These are phyloP conservation scores for Epithemia pelagica DNA, from an alignment of 108 stramenopile species.

Conservation along the genomic window DNA sequence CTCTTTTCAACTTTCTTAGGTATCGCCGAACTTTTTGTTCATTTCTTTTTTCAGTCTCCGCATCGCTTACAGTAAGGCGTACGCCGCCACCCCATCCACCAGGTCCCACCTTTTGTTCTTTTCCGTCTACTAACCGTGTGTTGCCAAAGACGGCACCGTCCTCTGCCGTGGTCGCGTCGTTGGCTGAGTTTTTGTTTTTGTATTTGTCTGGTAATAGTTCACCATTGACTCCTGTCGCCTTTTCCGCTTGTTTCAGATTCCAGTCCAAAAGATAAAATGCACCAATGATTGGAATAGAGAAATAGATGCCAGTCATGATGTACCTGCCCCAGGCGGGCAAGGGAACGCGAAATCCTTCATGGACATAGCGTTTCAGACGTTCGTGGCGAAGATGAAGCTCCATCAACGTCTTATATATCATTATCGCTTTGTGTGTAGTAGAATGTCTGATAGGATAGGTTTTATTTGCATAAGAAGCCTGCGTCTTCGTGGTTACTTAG, in stretches of 20 bases:
- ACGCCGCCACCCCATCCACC: constrained; percentile 71
- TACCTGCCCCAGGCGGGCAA: constrained; percentile 32
- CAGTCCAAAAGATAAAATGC: constrained; percentile 64
- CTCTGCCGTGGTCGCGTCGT: neutral
- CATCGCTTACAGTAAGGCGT: constrained; percentile 52
- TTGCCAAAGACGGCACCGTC: neutral
- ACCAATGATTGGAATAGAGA: constrained; percentile 60
- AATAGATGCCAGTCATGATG: constrained; percentile 73
- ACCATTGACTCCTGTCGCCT: constrained; percentile 54
- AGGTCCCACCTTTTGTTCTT: constrained; percentile 36
- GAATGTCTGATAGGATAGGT: no score
- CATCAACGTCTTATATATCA: neutral
- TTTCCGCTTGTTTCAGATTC: constrained; percentile 52
- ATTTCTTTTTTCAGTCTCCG: constrained; percentile 50
- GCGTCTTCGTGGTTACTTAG: no score
- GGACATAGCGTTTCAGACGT: constrained; percentile 9
- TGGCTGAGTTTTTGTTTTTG: neutral
- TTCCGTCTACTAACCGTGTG: neutral
- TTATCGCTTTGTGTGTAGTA: no score
- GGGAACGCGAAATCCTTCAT: constrained; percentile 11
- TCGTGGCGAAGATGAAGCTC: constrained; percentile 11
- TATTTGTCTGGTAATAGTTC: constrained; percentile 16
- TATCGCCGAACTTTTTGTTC: constrained; percentile 55
- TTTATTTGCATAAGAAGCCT: no score
- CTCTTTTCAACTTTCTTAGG: constrained; percentile 12